A percentile compares a stretch with the other conserved stretches of the same genome.
Evolutionary conservation across 1,284 basidiomycete species (phyloP).

Genomic region (Apiotrichum akiyoshidainum): DNA sequence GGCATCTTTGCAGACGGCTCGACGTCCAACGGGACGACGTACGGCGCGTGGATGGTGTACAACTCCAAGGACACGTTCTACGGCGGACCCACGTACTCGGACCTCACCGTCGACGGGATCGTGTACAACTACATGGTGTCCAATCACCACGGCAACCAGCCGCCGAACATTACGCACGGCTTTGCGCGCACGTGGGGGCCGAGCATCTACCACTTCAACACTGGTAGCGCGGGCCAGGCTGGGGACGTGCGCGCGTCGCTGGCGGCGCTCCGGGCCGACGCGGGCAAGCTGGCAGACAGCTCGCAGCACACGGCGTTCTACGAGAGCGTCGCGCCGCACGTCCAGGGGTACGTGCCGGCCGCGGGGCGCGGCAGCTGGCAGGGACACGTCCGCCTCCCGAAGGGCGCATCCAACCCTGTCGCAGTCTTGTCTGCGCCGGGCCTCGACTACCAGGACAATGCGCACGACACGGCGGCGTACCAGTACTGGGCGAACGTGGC

Average conservation of each 20-base stretch:
- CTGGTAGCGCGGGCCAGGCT: background rate
- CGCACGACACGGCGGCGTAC: conserved; percentile 18
- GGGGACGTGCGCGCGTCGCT: background rate
- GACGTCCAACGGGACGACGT: conserved; percentile 24
- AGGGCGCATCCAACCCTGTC: conserved; percentile 24
- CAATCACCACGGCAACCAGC: conserved; percentile 37
- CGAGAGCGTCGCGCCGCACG: conserved; percentile 31
- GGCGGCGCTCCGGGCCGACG: conserved; percentile 21
- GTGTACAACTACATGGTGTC: conserved; percentile 36
- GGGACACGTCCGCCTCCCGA: conserved; percentile 26
- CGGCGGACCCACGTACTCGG: conserved; percentile 33
- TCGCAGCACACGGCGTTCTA: conserved; percentile 33
- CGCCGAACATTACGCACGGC: conserved; percentile 35
- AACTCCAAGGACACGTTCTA: conserved; percentile 38
- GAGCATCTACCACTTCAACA: conserved; percentile 30
- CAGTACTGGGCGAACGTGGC: conserved; percentile 42
- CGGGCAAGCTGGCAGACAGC: conserved; percentile 20
- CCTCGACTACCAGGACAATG: conserved; percentile 37
- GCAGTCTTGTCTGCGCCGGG: conserved; percentile 33
- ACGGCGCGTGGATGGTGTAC: conserved; percentile 39
- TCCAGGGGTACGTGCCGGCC: conserved; percentile 29
- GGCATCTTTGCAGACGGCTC: conserved; percentile 40
- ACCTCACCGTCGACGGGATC: conserved; percentile 36
- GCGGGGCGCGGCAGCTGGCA: conserved; percentile 27
- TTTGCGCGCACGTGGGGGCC: conserved; percentile 42